Evolutionary conservation across 2,329 filamentous ascomycete genomes (phyloP).

Genomic region (Cladosporium sp.): DNA sequence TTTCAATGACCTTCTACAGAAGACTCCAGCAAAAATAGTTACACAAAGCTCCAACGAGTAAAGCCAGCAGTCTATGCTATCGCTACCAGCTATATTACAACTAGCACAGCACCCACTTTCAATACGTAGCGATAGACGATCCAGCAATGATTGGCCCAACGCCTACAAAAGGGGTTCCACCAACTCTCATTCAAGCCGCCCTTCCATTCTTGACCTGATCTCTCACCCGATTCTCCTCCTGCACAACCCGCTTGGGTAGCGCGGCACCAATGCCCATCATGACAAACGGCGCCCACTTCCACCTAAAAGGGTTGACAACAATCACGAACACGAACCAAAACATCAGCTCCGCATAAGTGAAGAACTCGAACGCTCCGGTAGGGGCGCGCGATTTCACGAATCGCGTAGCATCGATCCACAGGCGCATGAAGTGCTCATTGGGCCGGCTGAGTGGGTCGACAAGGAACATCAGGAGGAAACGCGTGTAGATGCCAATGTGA

Average conservation of each 20-base stretch:
- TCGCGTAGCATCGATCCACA: constrained; percentile 83
- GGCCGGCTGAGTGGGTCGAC: constrained; percentile 75
- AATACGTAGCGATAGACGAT: neutral
- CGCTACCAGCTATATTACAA: neutral
- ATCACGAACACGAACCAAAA: constrained; percentile 86
- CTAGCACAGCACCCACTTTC: neutral
- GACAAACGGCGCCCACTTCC: constrained; percentile 87
- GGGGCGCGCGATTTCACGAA: constrained; percentile 69
- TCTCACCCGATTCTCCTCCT: constrained; percentile 62
- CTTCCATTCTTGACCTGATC: constrained; percentile 40
- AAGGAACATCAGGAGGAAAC: constrained; percentile 83
- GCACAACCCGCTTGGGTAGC: constrained; percentile 66
- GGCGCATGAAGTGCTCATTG: constrained; percentile 71
- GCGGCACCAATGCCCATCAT: constrained; percentile 71
- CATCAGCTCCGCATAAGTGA: constrained; percentile 79
- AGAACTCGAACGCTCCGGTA: constrained; percentile 80
- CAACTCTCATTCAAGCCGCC: neutral
- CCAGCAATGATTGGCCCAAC: neutral
- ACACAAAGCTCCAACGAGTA: neutral
- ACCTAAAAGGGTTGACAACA: constrained; percentile 77
- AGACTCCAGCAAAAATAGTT: neutral
- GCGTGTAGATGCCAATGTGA: constrained; percentile 87
- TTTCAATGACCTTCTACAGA: neutral
- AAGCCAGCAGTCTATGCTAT: neutral
- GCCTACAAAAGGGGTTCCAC: neutral